Evolutionary conservation across 768 basidiomycete genomes (phyloP).

Genomic region (Tulasnella sp.): DNA sequence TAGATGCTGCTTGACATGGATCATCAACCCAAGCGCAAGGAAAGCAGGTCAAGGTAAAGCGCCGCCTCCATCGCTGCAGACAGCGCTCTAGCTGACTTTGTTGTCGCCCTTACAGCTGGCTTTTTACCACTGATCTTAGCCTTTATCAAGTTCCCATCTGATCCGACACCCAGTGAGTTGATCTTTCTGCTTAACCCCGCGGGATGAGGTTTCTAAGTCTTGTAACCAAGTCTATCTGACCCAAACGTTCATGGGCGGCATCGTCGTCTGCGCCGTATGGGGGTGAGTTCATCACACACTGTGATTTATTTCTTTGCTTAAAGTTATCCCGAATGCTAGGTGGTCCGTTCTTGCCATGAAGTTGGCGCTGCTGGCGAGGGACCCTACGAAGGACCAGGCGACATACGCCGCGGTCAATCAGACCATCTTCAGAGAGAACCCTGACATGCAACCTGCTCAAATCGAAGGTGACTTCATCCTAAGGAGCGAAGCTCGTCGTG

Average conservation of each 20-base stretch:
- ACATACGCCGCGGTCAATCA: not conserved
- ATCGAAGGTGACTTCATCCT: slow-evolving; percentile 15
- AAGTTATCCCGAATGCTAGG: not conserved
- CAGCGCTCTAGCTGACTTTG: not conserved
- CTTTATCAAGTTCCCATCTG: slow-evolving; percentile 25
- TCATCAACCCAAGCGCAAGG: slow-evolving; percentile 15
- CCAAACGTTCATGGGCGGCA: slow-evolving; percentile 12
- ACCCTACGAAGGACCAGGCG: not conserved
- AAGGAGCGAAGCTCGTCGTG: no score
- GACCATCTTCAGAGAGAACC: slow-evolving; percentile 10
- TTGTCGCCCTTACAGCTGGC: not conserved
- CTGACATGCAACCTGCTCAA: slow-evolving; percentile 13
- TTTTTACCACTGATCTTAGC: slow-evolving; percentile 22
- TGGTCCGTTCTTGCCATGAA: slow-evolving; percentile 24
- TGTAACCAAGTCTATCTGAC: not conserved
- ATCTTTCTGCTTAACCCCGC: not conserved
- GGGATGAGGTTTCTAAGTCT: not conserved
- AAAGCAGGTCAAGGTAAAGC: slow-evolving; percentile 16
- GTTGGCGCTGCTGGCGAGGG: not conserved
- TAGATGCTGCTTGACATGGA: slow-evolving; percentile 6
- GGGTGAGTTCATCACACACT: not conserved
- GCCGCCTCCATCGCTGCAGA: not conserved
- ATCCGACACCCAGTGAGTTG: slow-evolving; percentile 6
- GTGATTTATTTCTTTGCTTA: not conserved
- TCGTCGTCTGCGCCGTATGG: slow-evolving; percentile 13